Percentiles rank a stretch among this genome's conserved stretches.
These are phyloP conservation scores for Arbutus unedo DNA, from an alignment of 148 eudicot species.

Conservation along the genomic window DNA sequence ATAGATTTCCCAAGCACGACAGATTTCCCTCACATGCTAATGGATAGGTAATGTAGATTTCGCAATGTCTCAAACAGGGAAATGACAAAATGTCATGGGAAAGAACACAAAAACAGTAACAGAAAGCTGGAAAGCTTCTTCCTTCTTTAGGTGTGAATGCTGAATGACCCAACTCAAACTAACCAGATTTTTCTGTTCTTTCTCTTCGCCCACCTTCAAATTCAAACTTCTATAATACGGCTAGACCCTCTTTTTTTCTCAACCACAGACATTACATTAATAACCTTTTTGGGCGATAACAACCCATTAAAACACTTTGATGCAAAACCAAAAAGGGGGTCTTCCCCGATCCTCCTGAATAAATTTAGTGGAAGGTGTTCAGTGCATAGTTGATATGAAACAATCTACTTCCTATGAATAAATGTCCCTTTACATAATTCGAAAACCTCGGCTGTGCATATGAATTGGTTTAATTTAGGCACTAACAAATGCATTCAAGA, in stretches of 20 bases:
- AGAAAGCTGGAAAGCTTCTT: background rate
- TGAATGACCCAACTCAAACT: background rate
- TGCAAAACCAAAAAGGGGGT: background rate
- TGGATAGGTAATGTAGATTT: background rate
- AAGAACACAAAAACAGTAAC: background rate
- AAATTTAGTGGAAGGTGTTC: background rate
- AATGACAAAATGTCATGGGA: background rate
- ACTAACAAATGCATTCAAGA: background rate
- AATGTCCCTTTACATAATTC: background rate
- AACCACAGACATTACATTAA: background rate
- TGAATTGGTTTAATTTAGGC: background rate
- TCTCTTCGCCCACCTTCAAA: background rate
- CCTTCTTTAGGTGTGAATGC: background rate
- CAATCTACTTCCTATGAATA: background rate
- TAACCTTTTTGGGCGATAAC: background rate
- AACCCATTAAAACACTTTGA: background rate
- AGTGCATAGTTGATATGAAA: background rate
- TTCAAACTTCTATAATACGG: background rate
- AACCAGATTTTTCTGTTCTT: background rate
- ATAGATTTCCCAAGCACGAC: background rate
- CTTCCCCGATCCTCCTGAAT: no score
- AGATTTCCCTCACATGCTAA: background rate
- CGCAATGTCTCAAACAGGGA: background rate
- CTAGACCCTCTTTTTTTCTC: background rate
- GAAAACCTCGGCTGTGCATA: background rate